Conservation (phyloP, 768 basidiomycete genomes). For the Lyophyllum shimeji region DNA sequence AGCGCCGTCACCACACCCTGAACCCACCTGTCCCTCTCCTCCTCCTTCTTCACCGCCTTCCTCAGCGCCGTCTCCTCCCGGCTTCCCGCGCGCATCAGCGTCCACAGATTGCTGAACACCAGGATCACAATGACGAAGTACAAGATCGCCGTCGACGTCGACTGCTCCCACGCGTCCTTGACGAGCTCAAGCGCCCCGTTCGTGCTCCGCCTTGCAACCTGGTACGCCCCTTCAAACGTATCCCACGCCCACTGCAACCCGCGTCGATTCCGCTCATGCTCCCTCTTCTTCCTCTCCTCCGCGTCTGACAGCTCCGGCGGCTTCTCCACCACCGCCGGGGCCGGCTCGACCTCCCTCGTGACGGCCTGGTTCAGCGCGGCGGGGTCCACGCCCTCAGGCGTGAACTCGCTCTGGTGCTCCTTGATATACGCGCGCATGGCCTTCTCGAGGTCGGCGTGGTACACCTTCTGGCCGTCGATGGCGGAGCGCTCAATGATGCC, state of each 20-base stretch:
- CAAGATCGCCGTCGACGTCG: constrained; percentile 67
- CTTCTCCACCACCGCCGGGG: constrained; percentile 23
- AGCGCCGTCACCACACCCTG: constrained; percentile 70
- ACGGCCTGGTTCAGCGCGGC: constrained; percentile 49
- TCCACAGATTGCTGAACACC: constrained; percentile 79
- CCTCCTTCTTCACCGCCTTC: constrained; percentile 52
- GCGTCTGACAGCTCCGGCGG: constrained; percentile 24
- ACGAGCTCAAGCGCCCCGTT: constrained; percentile 76
- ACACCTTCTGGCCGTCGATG: constrained; percentile 89
- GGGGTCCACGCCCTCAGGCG: constrained; percentile 76
- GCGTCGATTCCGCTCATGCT: constrained; percentile 67
- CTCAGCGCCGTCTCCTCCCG: constrained; percentile 41
- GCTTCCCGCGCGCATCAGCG: constrained; percentile 41
- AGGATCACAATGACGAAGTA: constrained; percentile 71
- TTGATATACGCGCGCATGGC: constrained; percentile 89
- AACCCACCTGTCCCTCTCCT: constrained; percentile 75
- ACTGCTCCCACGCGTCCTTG: constrained; percentile 77
- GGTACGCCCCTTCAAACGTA: constrained; percentile 74
- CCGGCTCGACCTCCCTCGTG: constrained; percentile 27
- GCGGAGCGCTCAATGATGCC: constrained; percentile 91
- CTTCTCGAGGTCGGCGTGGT: constrained; percentile 79
- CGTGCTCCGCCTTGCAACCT: constrained; percentile 71
- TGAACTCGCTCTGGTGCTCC: constrained; percentile 86
- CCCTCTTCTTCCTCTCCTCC: constrained; percentile 54
- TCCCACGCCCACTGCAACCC: constrained; percentile 89